Conservation (phyloP, 805 yeast genomes). For the Saccharomyces paradoxus region DNA sequence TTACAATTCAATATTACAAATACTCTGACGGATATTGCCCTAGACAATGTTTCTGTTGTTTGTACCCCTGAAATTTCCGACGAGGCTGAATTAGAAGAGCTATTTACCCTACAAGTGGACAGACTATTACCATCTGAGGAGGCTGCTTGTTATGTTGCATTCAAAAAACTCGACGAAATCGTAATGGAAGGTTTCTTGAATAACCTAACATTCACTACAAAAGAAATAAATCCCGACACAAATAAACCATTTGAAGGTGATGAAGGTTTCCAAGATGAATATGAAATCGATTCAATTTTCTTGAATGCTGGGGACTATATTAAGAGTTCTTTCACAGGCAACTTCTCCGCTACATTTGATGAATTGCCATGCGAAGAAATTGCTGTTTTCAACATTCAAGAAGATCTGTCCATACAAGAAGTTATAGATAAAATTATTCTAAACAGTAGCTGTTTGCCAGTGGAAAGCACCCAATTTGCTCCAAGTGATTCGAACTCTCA, state of each 20-base stretch:
- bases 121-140: constrained; percentile 61
- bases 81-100: constrained; percentile 44
- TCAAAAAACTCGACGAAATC: constrained; percentile 43
- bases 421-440: constrained; percentile 47
- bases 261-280: constrained; percentile 89
- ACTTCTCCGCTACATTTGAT: constrained; percentile 67
- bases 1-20: constrained; percentile 79
- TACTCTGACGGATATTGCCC: constrained; percentile 68
- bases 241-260: constrained; percentile 57
- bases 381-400: constrained; percentile 59
- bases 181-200: constrained; percentile 50
- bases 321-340: constrained; percentile 66
- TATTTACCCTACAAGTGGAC: constrained; percentile 66
- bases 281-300: constrained; percentile 75
- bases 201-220: constrained; percentile 63
- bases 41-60: constrained; percentile 68
- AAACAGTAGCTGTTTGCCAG: constrained; percentile 56
- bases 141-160: constrained; percentile 74
- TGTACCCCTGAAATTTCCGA: constrained; percentile 54
- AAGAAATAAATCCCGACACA: constrained; percentile 70
- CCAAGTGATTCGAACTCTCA: constrained; percentile 51
- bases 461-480: constrained; percentile 65
- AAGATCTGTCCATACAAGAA: constrained; percentile 41
- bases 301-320: constrained; percentile 73
- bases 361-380: constrained; percentile 55